Conservation (phyloP, 2,329 filamentous ascomycete genomes). For the Arthrobotrys musiformis region DNA sequence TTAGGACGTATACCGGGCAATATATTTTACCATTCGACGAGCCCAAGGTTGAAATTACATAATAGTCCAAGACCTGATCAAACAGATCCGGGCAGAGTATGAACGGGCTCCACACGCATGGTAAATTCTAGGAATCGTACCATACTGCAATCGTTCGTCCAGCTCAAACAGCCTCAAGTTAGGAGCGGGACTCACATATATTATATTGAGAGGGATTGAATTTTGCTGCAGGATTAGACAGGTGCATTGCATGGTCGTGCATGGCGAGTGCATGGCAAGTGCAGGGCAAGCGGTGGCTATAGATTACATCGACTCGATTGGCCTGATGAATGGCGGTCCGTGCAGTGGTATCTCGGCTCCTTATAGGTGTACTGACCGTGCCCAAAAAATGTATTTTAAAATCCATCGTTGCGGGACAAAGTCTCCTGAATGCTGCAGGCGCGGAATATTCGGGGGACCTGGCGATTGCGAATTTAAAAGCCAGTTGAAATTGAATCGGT, state of each 20-base stretch:
- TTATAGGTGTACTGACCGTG: not conserved
- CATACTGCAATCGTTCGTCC: not conserved
- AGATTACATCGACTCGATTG: too few species aligned
- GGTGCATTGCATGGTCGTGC: too few species aligned
- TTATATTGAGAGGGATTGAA: not conserved
- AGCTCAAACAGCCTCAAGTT: not conserved
- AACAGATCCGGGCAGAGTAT: too few species aligned
- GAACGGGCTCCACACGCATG: not conserved
- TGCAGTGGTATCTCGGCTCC: conserved; percentile 16
- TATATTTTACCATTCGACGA: not conserved
- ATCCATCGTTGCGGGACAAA: not conserved
- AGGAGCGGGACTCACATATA: not conserved
- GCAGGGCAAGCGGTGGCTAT: conserved; percentile 14
- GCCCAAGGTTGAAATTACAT: conserved; percentile 7
- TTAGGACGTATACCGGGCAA: not conserved
- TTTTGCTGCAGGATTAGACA: not conserved
- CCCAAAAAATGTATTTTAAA: conserved; percentile 26
- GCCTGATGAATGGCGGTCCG: conserved; percentile 33
- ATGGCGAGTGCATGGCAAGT: not conserved
- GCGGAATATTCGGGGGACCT: conserved; percentile 11
- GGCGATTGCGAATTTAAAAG: conserved; percentile 3
- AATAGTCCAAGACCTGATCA: conserved; percentile 19
- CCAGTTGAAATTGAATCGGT: not conserved
- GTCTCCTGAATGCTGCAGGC: conserved; percentile 25
- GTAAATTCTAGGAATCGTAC: too few species aligned